Base-by-base conservation (phyloP, 2,329 filamentous ascomycete species). In the Aspergillus bombycis region DNA sequence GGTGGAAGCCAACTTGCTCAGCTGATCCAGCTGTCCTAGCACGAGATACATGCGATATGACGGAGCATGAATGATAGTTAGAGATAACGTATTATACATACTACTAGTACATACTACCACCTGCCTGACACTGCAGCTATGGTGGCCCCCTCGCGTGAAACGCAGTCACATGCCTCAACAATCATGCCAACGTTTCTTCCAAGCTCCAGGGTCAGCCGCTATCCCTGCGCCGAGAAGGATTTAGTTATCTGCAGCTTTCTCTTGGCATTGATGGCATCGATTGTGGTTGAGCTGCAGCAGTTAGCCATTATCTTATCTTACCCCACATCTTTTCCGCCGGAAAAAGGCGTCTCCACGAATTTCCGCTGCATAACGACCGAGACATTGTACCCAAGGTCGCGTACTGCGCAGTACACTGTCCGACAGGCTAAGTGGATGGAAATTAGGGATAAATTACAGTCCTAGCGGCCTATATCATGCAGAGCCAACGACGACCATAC, bases 1-100 rank as follows among this genome's bases (percentile, higher is more conserved):
- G 78, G 81, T 82, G 80, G 78, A 82, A 62, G 71, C 36, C 16
- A 55, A 63, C 48, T 32, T 62, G n/a, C 36, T 57, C 45, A 43
- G 26, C n/a, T 61, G 48, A 50, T 11, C 19, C 28, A 34, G 26
- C 48, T 12, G 14, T 21, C 26, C 19, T 19, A 19, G 46, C 16
- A 30, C 26, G 6, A 32, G 46, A 36, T 52, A 52, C n/a, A 30
- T 52, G 14, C 26, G 4, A 19, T 19, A 52, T 52, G 26, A n/a
- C 48, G 8, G 28, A 32, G 34, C 16, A 52, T 34, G 48, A 52
- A 34, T 30, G 23, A n/a, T n/a, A n/a, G n/a, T 19, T 50, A 50
- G 26, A 30, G 7, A 52, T 5, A 30, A 30, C 46, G 12, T 46
- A 28, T 9, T 52, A 4, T 28, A 28, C 26, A 28, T 28, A 26